Base-by-base conservation (phyloP, 2,329 filamentous ascomycete genomes). In the Colletotrichum lini region DNA sequence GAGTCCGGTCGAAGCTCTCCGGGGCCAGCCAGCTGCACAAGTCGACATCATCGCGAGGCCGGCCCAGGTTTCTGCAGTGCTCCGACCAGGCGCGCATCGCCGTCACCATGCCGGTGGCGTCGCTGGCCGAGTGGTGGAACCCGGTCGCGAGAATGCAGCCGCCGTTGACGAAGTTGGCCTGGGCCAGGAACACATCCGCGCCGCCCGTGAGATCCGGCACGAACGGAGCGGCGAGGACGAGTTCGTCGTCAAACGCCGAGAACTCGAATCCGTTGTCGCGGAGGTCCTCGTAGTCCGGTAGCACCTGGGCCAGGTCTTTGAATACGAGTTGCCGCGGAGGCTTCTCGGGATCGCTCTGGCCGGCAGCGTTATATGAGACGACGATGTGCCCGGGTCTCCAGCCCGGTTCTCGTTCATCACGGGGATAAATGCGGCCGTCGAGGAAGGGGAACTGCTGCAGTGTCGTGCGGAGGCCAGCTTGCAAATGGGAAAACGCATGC, bases 381-480 rank as follows among this genome's bases (percentile, higher is more conserved):
- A 66, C 42, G 0, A 76, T 67, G 52, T 80, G 75, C 15, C 78
- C 79, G 12, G 76, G 75, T 21, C 53, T 73, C 64, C 77, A 77
- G 5, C 77, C 79, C 10, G 78, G 73, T 30, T 79, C 76, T 12
- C 78, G 65, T 42, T 79, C 72, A 8, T 79, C 77, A 10, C 74
- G 72, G 9, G 68, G 62, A 8, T 81, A 82, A 59, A 84, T 75
- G 45, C 77, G 79, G n/a, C 82, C 82, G 0, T 75, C 75, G 0
- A 84, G 77, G 18, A 76, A 80, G 6, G 82, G 80, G 15, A 83
- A 80, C 63, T 82, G 67, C 1, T 80, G 74, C 3, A 83, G 74
- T 3, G 80, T 79, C 26, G 77, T 78, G 16, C 74, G 74, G 5
- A 83, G 78, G 2, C 82, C 82, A 3, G 75, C 69, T 58, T 81